Conservation (phyloP, 768 basidiomycete species). For the Leccinum fibrillosum region DNA sequence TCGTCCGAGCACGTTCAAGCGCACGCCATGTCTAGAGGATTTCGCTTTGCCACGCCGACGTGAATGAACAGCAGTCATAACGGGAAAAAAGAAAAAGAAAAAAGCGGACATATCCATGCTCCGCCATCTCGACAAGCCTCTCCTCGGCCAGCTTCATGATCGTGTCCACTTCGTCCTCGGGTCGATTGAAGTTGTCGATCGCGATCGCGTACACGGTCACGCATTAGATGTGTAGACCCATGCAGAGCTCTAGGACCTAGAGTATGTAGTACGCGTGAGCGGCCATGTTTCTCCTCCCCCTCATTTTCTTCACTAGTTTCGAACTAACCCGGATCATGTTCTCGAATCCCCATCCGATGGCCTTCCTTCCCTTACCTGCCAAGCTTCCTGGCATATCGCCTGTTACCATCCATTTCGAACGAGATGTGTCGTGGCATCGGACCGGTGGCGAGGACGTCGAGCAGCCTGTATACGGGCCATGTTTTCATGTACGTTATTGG, state of each 20-base stretch:
- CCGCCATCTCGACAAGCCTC: conserved; percentile 65
- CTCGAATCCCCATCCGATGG: conserved; percentile 53
- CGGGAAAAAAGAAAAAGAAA: neutral
- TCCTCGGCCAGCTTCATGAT: conserved; percentile 62
- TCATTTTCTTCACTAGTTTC: conserved; percentile 21
- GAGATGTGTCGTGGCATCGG: too few species aligned
- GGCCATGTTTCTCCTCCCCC: too few species aligned
- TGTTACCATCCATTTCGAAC: too few species aligned
- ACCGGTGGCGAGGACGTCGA: too few species aligned
- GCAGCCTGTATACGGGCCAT: too few species aligned
- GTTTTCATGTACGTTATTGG: too few species aligned
- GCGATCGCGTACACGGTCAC: conserved; percentile 98
- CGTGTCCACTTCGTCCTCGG: conserved; percentile 78
- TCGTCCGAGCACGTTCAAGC: conserved; percentile 79
- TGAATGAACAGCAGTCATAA: neutral
- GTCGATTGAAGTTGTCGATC: conserved; percentile 94
- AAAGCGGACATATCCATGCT: conserved; percentile 65
- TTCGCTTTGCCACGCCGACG: conserved; percentile 47
- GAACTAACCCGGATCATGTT: conserved; percentile 65
- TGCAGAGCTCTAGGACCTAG: conserved; percentile 86
- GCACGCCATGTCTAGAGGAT: conserved; percentile 76
- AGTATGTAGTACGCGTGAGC: neutral
- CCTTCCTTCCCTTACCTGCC: too few species aligned
- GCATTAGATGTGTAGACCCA: conserved; percentile 72
- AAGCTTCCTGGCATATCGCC: too few species aligned